phyloP scores from a whole-genome alignment of 2,329 filamentous ascomycete genomes.

The Nectriaceae sp. region DNA sequence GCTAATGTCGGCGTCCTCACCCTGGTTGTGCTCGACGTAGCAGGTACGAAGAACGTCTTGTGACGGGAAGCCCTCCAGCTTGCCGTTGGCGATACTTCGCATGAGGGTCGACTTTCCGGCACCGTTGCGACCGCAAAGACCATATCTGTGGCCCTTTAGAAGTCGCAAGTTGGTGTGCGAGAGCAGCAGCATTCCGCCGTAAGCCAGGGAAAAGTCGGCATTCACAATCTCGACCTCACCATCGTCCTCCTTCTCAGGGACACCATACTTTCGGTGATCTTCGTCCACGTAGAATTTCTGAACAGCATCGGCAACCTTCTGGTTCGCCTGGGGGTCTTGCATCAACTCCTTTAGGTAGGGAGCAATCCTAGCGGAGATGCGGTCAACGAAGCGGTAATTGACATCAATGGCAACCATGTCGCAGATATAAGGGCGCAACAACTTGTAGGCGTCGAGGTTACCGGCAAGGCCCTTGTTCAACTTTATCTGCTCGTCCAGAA shows the following conservation, averaged over 20 bases:
- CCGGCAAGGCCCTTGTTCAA: slow-evolving; percentile 63
- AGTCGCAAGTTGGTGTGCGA: slow-evolving; percentile 95
- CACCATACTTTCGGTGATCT: slow-evolving; percentile 84
- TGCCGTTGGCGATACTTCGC: slow-evolving; percentile 92
- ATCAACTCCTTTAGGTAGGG: slow-evolving; percentile 78
- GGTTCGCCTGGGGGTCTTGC: slow-evolving; percentile 57
- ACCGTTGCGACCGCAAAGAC: slow-evolving; percentile 94
- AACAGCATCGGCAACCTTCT: slow-evolving; percentile 71
- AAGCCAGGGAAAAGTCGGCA: slow-evolving; percentile 94
- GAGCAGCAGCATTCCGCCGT: slow-evolving; percentile 94
- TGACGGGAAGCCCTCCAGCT: slow-evolving; percentile 93
- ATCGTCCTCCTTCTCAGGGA: slow-evolving; percentile 83
- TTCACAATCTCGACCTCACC: slow-evolving; percentile 97
- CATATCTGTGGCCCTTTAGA: slow-evolving; percentile 95
- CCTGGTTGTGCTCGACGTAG: slow-evolving; percentile 99
- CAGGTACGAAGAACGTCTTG: slow-evolving; percentile 92
- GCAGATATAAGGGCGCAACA: slow-evolving; percentile 73
- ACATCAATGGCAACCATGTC: slow-evolving; percentile 86
- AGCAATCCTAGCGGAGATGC: slow-evolving; percentile 67
- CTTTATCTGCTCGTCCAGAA: slow-evolving; percentile 77
- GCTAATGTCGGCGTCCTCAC: slow-evolving; percentile 93
- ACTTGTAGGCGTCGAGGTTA: slow-evolving; percentile 63
- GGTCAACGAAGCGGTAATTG: slow-evolving; percentile 76
- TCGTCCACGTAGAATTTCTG: slow-evolving; percentile 79
- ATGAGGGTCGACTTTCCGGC: slow-evolving; percentile 99